phyloP scores from a whole-genome alignment of 2,329 filamentous ascomycete genomes.

The Lasiodiplodia theobromae region DNA sequence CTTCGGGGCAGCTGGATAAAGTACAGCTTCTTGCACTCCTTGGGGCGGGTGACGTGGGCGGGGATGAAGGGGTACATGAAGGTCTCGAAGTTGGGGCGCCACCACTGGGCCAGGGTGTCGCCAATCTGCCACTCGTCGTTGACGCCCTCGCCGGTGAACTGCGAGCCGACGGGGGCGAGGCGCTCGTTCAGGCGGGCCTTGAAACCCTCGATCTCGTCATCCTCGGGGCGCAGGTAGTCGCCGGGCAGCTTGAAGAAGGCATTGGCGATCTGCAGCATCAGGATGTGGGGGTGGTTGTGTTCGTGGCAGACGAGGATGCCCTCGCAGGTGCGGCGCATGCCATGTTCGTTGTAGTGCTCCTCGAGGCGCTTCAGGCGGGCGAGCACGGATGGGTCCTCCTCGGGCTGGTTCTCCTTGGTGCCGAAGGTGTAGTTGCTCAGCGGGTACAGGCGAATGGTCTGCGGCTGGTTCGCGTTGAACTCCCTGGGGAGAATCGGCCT shows the following conservation, averaged over 20 bases:
- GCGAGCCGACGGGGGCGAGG: slow-evolving; percentile 86
- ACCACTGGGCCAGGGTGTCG: slow-evolving; percentile 97
- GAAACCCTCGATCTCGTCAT: slow-evolving; percentile 95
- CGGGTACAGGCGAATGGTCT: slow-evolving; percentile 89
- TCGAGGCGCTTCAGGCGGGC: slow-evolving; percentile 93
- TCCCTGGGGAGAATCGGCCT: slow-evolving; percentile 78
- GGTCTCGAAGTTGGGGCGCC: slow-evolving; percentile 98
- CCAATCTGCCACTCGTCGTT: slow-evolving; percentile 94
- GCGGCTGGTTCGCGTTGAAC: slow-evolving; percentile 89
- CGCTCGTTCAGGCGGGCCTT: slow-evolving; percentile 91
- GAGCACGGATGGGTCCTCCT: slow-evolving; percentile 95
- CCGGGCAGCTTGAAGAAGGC: slow-evolving; percentile 99
- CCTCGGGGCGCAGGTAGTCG: slow-evolving; percentile 88
- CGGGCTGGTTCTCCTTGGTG: slow-evolving; percentile 96
- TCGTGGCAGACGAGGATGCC: slow-evolving; percentile 98
- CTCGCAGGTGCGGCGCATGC: slow-evolving; percentile 97
- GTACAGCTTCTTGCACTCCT: slow-evolving; percentile 99
- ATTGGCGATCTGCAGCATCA: slow-evolving; percentile 99
- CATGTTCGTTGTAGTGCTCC: slow-evolving; percentile 89
- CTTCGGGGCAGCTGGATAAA: slow-evolving; percentile 92
- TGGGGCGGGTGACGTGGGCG: slow-evolving; percentile 92
- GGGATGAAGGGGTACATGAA: slow-evolving; percentile 99
- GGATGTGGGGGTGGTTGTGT: slow-evolving; percentile 97
- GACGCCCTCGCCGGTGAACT: slow-evolving; percentile 81
- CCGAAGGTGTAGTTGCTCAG: slow-evolving; percentile 99